Evolutionary conservation across 1,139 yeast species (phyloP), one percentile per base, ranked within the genome.

Genomic region (Groenewaldozyma auringiensis): DNA sequence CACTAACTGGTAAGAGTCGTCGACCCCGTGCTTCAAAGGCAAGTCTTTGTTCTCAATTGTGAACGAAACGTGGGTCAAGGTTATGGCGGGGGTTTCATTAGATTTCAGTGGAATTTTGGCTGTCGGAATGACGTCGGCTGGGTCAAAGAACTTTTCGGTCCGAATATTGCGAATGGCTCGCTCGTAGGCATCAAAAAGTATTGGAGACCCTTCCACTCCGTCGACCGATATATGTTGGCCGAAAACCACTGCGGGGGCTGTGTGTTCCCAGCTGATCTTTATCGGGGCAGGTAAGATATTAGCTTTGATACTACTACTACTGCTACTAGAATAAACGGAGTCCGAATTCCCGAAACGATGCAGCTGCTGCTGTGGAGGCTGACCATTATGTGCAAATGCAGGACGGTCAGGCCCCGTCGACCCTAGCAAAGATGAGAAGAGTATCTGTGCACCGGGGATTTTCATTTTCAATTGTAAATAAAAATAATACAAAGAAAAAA

Each of bases 11-110:
- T 71, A 71, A 2, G 69, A 59, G 55, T 71, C 76, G 52, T 70
- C 64, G 21, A 70, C 72, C 3, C 69, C 71, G 33, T 66, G 56
- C 50, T 68, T 71, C 39, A 71, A 58, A 27, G 59, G 65, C 3
- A 65, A 63, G 18, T 57, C 53, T 31, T 48, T 38, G 44, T 66
- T 63, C 1, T 51, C 55, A 21, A 70, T 53, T 6, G 29, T 25
- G 29, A 25, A 25, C 11, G 29, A 25, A 8, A 25, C 29, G 11
- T 25, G 6, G 1, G 13, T 22, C 21, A 53, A 20, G 21, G 39
- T 17, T n/a, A 18, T 17, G 13, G 6, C 21, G n/a, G 4, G 22
- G 6, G 39, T 4, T n/a, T 36, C n/a, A 3, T 11, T 17, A 4
- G 39, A 18, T 8, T 40, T 17, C 32, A 40, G n/a, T 6, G 37